Evolutionary conservation across 1,284 basidiomycete genomes (phyloP), one percentile per base, ranked within the genome.

Genomic region (Ustilago hordei): DNA sequence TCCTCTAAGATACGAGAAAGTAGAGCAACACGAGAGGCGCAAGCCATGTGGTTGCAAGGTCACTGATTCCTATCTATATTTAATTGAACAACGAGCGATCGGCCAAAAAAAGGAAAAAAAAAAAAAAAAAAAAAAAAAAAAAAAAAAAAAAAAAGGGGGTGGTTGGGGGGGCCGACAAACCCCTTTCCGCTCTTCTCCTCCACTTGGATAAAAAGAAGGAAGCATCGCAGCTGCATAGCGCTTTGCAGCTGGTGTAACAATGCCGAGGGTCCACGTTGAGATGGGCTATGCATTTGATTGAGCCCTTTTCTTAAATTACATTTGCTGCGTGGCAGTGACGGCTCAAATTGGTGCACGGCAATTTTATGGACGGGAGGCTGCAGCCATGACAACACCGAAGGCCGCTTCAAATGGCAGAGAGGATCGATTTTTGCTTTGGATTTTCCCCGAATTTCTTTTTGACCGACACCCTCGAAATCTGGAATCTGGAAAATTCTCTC

Each of bases 391-490:
- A 50, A 50, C 48, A 12, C 48, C 48, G 23, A 50, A 50, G 48
- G 48, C 48, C 23, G 11, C 11, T 31, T 8, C 43, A 45, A 19
- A 45, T n/a, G 17, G 11, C 8, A 45, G 43, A n/a, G n/a, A 19
- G 8, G 43, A 45, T 50, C 31, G 23, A 12, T 48, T 48, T 48
- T 31, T 9, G 31, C 13, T 50, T 34, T 50, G 23, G 15, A 31
- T 50, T 50, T 39, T 39, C 38, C 15, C 15, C 15, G 2, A 19
- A 48, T 23, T 23, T 23, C 6, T 48, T 28, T 48, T 48, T 28
- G 23, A 19, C 13, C 9, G 12, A 32, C 15, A 50, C 48, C 48
- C 48, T 50, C 48, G 48, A 50, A 50, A 50, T 50, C 48, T 50
- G 31, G 48, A 32, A 28, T 31, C 48, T 45, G 15, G 43, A 15